These are phyloP conservation scores for Cyclostephanos tholiformis DNA, from an alignment of 108 stramenopile species.

Conservation along the genomic window DNA sequence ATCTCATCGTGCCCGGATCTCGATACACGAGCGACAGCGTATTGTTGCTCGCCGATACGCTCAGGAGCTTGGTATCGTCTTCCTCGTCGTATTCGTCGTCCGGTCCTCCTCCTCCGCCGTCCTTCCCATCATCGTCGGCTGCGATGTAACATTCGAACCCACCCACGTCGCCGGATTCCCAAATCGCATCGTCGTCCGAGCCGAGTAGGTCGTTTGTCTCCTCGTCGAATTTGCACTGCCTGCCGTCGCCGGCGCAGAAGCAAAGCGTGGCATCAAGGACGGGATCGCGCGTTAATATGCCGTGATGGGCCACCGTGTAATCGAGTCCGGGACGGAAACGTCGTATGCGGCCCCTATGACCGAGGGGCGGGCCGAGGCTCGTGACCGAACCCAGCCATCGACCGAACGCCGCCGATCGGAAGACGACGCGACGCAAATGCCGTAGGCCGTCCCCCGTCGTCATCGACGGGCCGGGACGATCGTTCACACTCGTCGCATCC, in stretches of 20 bases:
- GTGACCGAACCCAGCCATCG: constrained; percentile 63
- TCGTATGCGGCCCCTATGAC: constrained; percentile 70
- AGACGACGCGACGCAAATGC: constrained; percentile 54
- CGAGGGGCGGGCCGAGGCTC: constrained; percentile 67
- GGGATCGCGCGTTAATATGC: constrained; percentile 63
- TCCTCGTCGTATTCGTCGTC: constrained; percentile 92
- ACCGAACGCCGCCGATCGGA: constrained; percentile 65
- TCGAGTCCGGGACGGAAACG: constrained; percentile 96
- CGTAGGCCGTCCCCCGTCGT: constrained; percentile 46
- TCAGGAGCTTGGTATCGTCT: constrained; percentile 89
- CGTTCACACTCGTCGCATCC: constrained; percentile 14
- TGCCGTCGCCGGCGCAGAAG: constrained; percentile 65
- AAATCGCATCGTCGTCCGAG: constrained; percentile 66
- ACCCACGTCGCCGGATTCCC: constrained; percentile 92
- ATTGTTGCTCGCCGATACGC: constrained; percentile 93
- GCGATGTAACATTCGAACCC: constrained; percentile 97
- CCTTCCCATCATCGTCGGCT: constrained; percentile 91
- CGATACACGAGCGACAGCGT: constrained; percentile 91
- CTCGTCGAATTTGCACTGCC: constrained; percentile 52
- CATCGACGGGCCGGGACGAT: constrained; percentile 1
- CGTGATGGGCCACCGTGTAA: constrained; percentile 96
- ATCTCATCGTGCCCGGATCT: constrained; percentile 92
- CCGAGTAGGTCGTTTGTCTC: constrained; percentile 52
- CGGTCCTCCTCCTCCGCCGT: constrained; percentile 64
- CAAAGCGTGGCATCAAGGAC: constrained; percentile 92